Conservation (phyloP, 345 rosid genomes). For the Hirschfeldia incana region DNA sequence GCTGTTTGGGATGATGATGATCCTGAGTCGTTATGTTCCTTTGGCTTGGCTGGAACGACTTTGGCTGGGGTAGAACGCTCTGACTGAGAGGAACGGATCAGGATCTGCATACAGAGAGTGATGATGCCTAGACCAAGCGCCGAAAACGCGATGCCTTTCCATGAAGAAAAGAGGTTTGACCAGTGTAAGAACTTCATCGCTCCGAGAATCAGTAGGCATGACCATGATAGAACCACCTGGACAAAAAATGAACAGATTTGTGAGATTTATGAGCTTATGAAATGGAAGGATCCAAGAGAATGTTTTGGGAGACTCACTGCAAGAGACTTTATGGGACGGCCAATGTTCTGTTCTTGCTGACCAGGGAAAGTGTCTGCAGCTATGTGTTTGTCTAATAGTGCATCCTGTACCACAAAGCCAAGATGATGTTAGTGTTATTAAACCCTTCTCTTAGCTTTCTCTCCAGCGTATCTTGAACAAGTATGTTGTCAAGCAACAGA, state of each 20-base stretch:
- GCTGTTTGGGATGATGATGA: slow-evolving; percentile 37
- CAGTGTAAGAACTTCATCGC: slow-evolving; percentile 59
- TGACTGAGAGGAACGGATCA: slow-evolving; percentile 78
- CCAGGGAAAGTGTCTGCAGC: slow-evolving; percentile 67
- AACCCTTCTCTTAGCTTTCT: background rate
- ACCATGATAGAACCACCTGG: slow-evolving; percentile 79
- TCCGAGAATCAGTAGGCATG: slow-evolving; percentile 52
- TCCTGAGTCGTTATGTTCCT: slow-evolving; percentile 29
- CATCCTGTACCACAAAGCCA: slow-evolving; percentile 58
- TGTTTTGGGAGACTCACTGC: slow-evolving; percentile 47
- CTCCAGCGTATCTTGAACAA: background rate
- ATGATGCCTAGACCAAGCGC: slow-evolving; percentile 54
- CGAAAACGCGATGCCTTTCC: slow-evolving; percentile 73
- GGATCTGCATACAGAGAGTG: slow-evolving; percentile 74
- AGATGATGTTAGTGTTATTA: no score
- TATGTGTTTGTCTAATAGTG: slow-evolving; percentile 69
- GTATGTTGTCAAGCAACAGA: no score
- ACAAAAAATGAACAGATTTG: background rate
- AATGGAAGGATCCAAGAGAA: background rate
- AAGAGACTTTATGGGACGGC: slow-evolving; percentile 72
- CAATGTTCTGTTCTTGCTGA: slow-evolving; percentile 59
- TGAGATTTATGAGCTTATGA: slow-evolving; percentile 10
- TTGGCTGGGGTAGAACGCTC: slow-evolving; percentile 85
- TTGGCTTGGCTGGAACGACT: slow-evolving; percentile 64
- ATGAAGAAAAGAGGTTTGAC: slow-evolving; percentile 69